A percentile compares a stretch with the other conserved stretches of the same genome.
phyloP scores from a whole-genome alignment of 306 rosid species.

The Corylus heterophylla region DNA sequence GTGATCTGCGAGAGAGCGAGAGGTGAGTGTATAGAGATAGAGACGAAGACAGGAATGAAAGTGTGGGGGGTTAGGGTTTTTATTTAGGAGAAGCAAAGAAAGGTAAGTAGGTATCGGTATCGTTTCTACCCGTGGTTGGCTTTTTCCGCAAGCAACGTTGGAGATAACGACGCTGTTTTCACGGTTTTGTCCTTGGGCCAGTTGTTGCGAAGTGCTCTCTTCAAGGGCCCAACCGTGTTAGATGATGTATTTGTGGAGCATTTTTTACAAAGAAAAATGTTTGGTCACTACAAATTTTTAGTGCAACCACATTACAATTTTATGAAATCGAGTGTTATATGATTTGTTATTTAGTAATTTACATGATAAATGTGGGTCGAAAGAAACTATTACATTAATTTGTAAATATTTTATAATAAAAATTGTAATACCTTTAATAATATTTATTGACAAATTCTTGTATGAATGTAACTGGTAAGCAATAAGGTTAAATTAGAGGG shows the following conservation, averaged over 20 bases:
- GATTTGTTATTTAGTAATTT: no score
- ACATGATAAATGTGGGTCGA: no score
- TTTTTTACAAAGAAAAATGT: no score
- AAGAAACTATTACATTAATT: no score
- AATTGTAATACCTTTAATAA: no score
- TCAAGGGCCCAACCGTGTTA: background rate
- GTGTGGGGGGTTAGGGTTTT: background rate
- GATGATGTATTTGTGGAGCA: background rate
- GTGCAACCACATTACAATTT: no score
- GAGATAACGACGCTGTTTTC: background rate
- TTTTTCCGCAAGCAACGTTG: background rate
- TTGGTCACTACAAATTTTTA: no score
- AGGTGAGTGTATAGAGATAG: background rate
- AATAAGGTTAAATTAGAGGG: no score
- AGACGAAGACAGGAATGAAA: background rate
- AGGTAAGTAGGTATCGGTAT: background rate
- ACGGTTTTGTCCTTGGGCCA: constrained; percentile 5
- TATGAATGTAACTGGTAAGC: no score
- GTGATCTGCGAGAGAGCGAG: background rate
- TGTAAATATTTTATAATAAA: no score
- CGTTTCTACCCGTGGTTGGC: background rate
- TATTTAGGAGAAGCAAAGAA: background rate
- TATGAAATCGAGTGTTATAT: no score
- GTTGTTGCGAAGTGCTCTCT: background rate
- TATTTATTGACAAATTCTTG: no score